A percentile compares a stretch with the other conserved stretches of the same genome.
phyloP scores from a whole-genome alignment of 768 basidiomycete species.

The Pleurotus pulmonarius region DNA sequence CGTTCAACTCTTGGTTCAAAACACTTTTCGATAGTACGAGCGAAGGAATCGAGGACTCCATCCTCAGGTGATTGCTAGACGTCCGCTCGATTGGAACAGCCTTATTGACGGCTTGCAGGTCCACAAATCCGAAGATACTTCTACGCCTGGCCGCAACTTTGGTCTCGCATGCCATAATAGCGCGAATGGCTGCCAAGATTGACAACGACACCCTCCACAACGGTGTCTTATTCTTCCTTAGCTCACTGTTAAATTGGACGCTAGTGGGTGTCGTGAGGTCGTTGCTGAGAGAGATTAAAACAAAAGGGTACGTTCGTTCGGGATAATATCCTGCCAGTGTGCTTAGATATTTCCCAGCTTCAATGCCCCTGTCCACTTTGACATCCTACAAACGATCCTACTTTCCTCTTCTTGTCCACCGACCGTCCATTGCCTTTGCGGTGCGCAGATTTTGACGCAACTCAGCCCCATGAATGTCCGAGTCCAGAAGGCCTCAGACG shows the following conservation, averaged over 20 bases:
- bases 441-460: constrained; percentile 46
- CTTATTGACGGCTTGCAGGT: constrained; percentile 32
- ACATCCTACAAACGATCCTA: constrained; percentile 65
- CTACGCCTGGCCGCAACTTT: constrained; percentile 66
- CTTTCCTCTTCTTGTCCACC: constrained; percentile 61
- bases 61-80: constrained; percentile 44
- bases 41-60: constrained; percentile 83
- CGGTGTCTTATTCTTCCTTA: constrained; percentile 75
- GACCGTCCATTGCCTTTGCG: constrained; percentile 63
- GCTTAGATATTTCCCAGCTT: constrained; percentile 31
- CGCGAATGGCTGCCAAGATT: constrained; percentile 47
- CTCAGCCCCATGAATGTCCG: constrained; percentile 35
- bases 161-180: constrained; percentile 58
- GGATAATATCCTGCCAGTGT: background rate
- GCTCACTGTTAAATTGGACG: constrained; percentile 75
- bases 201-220: constrained; percentile 68
- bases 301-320: constrained; percentile 39
- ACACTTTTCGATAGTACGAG: constrained; percentile 72
- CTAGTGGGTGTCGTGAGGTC: constrained; percentile 68
- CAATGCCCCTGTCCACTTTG: constrained; percentile 46
- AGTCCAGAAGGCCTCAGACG: constrained; percentile 1
- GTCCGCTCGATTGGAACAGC: background rate
- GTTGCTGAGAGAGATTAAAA: constrained; percentile 57
- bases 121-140: constrained; percentile 66
- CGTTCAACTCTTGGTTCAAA: constrained; percentile 65